These are phyloP conservation scores for Hypoxylon trugodes DNA, from an alignment of 495 filamentous ascomycete species.

Conservation along the genomic window DNA sequence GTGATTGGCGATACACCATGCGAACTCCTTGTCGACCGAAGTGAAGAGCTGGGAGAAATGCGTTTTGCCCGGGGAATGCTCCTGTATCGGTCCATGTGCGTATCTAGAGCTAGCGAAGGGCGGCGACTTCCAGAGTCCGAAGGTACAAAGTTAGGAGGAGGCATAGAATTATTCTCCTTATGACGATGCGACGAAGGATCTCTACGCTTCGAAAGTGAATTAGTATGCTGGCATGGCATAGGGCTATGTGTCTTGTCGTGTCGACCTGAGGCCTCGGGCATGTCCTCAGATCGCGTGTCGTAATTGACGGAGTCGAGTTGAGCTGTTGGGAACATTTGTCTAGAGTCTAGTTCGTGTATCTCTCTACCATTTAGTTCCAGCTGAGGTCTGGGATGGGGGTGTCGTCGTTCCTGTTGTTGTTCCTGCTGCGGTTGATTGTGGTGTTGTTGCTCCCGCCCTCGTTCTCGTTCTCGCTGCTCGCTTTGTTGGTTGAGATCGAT, in stretches of 20 bases:
- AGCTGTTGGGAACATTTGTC: conserved; percentile 34
- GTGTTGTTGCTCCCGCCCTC: conserved; percentile 2
- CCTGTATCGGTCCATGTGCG: conserved; percentile 39
- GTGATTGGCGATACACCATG: conserved; percentile 41
- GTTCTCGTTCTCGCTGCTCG: conserved; percentile 6
- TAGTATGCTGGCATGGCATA: conserved; percentile 7
- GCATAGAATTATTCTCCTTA: conserved; percentile 17
- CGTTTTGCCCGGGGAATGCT: conserved; percentile 30
- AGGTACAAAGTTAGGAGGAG: conserved; percentile 6
- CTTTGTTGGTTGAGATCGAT: conserved; percentile 25
- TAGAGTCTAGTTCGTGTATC: conserved; percentile 58
- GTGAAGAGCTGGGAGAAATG: conserved; percentile 41
- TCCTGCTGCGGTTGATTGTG: no score
- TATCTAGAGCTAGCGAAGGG: conserved; percentile 42
- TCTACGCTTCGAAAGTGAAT: conserved; percentile 7
- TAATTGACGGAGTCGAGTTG: conserved; percentile 41
- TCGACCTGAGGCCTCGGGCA: conserved; percentile 8
- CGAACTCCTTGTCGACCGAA: conserved; percentile 33
- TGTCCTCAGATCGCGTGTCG: conserved; percentile 17
- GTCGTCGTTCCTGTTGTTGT: not conserved
- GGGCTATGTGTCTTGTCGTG: not conserved
- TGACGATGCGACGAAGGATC: not conserved
- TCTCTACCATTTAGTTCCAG: conserved; percentile 52
- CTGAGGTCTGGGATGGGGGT: conserved; percentile 17
- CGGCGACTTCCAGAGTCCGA: conserved; percentile 23